Evolutionary conservation across 2,329 filamentous ascomycete genomes (phyloP).

Genomic region (Cladophialophora bantiana): DNA sequence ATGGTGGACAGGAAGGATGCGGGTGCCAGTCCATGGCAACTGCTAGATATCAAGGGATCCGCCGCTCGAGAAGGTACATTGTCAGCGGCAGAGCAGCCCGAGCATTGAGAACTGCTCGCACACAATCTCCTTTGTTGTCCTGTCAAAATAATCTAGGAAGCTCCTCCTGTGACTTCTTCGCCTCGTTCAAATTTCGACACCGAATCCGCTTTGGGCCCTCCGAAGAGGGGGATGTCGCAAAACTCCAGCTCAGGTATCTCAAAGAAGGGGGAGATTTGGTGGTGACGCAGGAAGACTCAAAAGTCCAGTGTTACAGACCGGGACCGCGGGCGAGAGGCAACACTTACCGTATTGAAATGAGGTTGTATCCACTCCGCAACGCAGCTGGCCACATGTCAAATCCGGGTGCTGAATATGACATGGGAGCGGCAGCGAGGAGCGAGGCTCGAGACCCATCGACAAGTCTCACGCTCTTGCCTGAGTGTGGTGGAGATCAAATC

Average conservation of each 20-base stretch:
- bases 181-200: constrained; percentile 1
- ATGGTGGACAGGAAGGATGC: neutral
- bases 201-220: neutral
- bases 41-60: neutral
- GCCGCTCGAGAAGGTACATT: neutral
- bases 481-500: neutral
- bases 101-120: neutral
- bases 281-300: constrained; percentile 2
- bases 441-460: too few species aligned
- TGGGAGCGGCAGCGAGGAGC: constrained; percentile 19
- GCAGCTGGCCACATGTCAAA: constrained; percentile 32
- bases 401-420: constrained; percentile 23
- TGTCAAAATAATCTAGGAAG: neutral
- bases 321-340: constrained; percentile 6
- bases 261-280: neutral
- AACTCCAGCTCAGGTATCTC: neutral
- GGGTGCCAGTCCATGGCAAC: neutral
- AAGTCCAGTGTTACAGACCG: constrained; percentile 13
- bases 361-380: constrained; percentile 19
- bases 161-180: neutral
- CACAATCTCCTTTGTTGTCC: neutral
- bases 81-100: neutral
- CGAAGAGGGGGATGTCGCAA: too few species aligned
- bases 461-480: neutral
- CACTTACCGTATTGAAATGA: constrained; percentile 14